phyloP scores from a whole-genome alignment of 176 grass and related monocot genomes.

The Triticum aestivum region DNA sequence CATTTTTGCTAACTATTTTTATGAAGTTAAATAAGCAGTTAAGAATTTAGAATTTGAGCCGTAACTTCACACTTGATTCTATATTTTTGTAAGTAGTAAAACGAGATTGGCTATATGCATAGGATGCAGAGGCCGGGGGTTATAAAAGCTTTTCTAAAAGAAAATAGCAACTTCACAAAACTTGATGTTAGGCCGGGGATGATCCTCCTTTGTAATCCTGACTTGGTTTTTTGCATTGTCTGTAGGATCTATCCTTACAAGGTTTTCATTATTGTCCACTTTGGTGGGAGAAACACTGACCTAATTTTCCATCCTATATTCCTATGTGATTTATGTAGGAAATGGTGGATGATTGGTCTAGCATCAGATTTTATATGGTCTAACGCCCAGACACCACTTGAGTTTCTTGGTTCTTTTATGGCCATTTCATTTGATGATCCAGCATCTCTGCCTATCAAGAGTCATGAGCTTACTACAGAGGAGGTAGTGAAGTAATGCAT shows the following conservation, averaged over 20 bases:
- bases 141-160: background rate
- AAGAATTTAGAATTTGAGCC: background rate
- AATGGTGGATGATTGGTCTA: conserved; percentile 55
- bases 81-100: background rate
- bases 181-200: too few species aligned
- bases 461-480: conserved; percentile 84
- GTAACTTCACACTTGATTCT: background rate
- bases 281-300: background rate
- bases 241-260: background rate
- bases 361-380: conserved; percentile 81
- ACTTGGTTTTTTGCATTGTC: background rate
- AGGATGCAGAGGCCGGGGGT: too few species aligned
- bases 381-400: conserved; percentile 51
- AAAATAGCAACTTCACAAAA: too few species aligned
- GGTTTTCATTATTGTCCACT: background rate
- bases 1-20: too few species aligned
- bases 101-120: background rate
- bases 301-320: background rate
- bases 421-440: conserved; percentile 79
- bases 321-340: conserved; percentile 31
- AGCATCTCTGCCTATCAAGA: conserved; percentile 67
- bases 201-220: background rate
- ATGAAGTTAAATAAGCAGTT: background rate
- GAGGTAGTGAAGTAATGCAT: conserved; percentile 45
- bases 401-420: conserved; percentile 76